phyloP scores from a whole-genome alignment of 164 flowering plant species.

The Stephania cephalantha region DNA sequence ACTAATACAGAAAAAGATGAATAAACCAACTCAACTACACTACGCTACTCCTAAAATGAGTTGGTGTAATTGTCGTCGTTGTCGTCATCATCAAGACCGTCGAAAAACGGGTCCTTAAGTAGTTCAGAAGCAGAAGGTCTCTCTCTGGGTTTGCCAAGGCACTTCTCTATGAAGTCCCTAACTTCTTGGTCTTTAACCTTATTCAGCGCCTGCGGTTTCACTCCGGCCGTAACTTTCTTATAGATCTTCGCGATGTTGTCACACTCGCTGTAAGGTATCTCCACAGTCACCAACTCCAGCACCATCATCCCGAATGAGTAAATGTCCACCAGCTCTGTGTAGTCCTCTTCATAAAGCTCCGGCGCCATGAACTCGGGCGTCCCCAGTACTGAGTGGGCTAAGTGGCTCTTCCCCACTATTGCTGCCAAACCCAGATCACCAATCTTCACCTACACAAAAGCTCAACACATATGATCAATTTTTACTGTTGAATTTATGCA shows the following conservation, averaged over 20 bases:
- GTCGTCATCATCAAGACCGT: slow-evolving; percentile 44
- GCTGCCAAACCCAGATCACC: slow-evolving; percentile 83
- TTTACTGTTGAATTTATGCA: neutral
- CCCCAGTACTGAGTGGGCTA: slow-evolving; percentile 68
- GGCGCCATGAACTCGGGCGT: slow-evolving; percentile 92
- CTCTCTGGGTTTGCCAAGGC: slow-evolving; percentile 47
- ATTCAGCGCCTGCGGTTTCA: slow-evolving; percentile 48
- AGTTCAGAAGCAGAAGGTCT: slow-evolving; percentile 74
- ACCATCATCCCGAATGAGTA: slow-evolving; percentile 76
- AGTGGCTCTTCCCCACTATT: slow-evolving; percentile 53
- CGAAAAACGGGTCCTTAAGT: slow-evolving; percentile 56
- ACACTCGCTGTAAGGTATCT: slow-evolving; percentile 72
- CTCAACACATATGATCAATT: neutral
- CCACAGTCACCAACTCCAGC: slow-evolving; percentile 69
- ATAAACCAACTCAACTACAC: too few relatives aligned
- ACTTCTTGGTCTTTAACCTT: slow-evolving; percentile 60
- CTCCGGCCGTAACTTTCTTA: slow-evolving; percentile 61
- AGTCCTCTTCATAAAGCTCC: slow-evolving; percentile 71
- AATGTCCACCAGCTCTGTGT: slow-evolving; percentile 73
- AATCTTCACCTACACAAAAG: slow-evolving; percentile 48
- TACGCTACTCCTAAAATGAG: too few relatives aligned
- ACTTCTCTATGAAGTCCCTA: slow-evolving; percentile 59
- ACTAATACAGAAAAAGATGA: too few relatives aligned
- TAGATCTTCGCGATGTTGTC: slow-evolving; percentile 58
- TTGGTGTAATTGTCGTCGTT: neutral